A percentile compares a stretch with the other conserved stretches of the same genome.
Evolutionary conservation across 1,284 basidiomycete genomes (phyloP).

Genomic region (Singerocomus inundabilis): DNA sequence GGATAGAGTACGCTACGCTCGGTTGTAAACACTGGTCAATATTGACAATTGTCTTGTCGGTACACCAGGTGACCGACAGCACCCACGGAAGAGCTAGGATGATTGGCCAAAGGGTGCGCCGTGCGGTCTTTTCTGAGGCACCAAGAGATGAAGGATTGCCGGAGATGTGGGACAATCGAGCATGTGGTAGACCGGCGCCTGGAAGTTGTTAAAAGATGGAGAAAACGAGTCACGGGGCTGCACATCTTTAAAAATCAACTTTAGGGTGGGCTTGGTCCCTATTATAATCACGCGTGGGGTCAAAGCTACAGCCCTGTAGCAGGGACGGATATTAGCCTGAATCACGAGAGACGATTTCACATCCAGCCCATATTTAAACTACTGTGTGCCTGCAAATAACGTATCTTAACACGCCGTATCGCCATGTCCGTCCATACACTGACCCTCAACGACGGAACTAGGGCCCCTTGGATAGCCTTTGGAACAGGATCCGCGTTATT

Average conservation of each 20-base stretch:
- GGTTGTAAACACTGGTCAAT: neutral
- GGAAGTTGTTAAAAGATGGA: slow-evolving; percentile 66
- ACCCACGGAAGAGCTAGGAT: slow-evolving; percentile 45
- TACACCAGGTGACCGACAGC: slow-evolving; percentile 63
- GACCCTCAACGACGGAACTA: slow-evolving; percentile 57
- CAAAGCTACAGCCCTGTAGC: too few relatives aligned
- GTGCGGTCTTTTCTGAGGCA: slow-evolving; percentile 51
- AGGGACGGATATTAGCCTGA: too few relatives aligned
- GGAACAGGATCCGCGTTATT: slow-evolving; percentile 68
- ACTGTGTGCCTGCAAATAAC: too few relatives aligned
- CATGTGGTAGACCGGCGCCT: slow-evolving; percentile 59
- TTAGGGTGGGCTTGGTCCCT: slow-evolving; percentile 44
- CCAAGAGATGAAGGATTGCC: slow-evolving; percentile 51
- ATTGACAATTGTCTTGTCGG: slow-evolving; percentile 44
- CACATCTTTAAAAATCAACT: slow-evolving; percentile 4
- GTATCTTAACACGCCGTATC: too few relatives aligned
- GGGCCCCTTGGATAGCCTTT: slow-evolving; percentile 63
- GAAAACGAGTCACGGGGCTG: slow-evolving; percentile 13
- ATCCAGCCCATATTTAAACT: too few relatives aligned
- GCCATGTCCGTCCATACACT: slow-evolving; percentile 44
- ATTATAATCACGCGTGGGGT: too few relatives aligned
- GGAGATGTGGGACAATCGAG: slow-evolving; percentile 39
- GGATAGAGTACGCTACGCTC: neutral
- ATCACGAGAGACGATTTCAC: too few relatives aligned
- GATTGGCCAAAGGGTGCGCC: slow-evolving; percentile 63